Percentiles rank a stretch among this genome's conserved stretches.
These are phyloP conservation scores for Blastomyces percursus DNA, from an alignment of 2,329 filamentous ascomycete species.

Conservation along the genomic window DNA sequence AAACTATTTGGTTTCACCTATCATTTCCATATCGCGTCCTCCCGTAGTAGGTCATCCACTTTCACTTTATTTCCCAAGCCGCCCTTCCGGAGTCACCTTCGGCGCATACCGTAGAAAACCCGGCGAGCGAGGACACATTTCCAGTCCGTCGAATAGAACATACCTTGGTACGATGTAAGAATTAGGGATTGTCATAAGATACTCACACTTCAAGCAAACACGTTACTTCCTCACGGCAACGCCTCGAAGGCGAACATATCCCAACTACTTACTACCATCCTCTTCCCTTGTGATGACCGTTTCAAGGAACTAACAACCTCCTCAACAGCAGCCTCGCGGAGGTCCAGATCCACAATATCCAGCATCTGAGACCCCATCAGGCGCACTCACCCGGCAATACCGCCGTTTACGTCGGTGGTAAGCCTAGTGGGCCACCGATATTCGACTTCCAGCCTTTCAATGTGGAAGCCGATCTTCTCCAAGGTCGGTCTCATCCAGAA, in stretches of 20 bases:
- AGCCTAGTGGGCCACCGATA: constrained; percentile 51
- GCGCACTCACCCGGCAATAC: constrained; percentile 55
- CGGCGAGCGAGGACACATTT: neutral
- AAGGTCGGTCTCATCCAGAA: constrained; percentile 41
- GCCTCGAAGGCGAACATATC: constrained; percentile 38
- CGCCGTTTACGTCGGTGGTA: constrained; percentile 36
- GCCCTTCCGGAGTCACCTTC: neutral
- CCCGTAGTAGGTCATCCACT: neutral
- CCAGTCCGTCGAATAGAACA: neutral
- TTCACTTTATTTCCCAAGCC: neutral
- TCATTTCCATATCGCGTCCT: neutral
- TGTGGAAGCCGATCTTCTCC: constrained; percentile 32
- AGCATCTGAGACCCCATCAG: constrained; percentile 53
- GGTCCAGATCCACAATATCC: constrained; percentile 40
- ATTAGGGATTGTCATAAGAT: neutral
- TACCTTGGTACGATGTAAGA: neutral
- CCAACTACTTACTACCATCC: constrained; percentile 45
- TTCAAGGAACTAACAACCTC: constrained; percentile 48
- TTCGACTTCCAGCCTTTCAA: constrained; percentile 49
- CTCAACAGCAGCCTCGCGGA: constrained; percentile 43
- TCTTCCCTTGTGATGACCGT: constrained; percentile 45
- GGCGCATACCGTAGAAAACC: neutral
- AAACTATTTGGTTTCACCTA: neutral
- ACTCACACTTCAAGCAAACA: neutral
- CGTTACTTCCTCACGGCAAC: constrained; percentile 25